These are phyloP conservation scores for Blastobotrys peoriensis DNA, from an alignment of 805 yeast genomes.

Conservation along the genomic window DNA sequence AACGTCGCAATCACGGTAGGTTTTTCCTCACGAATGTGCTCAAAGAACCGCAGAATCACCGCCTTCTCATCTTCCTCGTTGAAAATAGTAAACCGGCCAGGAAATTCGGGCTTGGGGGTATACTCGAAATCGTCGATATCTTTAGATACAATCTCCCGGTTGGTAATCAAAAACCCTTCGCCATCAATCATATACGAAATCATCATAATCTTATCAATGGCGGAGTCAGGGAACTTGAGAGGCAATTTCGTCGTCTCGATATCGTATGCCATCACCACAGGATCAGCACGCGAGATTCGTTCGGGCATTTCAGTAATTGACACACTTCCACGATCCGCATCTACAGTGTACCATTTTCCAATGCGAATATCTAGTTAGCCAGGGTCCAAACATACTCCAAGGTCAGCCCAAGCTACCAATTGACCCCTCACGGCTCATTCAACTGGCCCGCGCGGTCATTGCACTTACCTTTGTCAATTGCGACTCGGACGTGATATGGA, in stretches of 20 bases:
- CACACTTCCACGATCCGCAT: conserved; percentile 52
- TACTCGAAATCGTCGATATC: conserved; percentile 97
- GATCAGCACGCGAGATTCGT: conserved; percentile 92
- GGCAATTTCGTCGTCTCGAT: conserved; percentile 98
- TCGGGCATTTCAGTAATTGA: conserved; percentile 56
- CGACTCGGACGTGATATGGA: conserved; percentile 91
- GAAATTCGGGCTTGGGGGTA: conserved; percentile 94
- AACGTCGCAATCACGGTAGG: conserved; percentile 98
- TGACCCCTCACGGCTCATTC: too few species aligned
- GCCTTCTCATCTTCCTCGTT: conserved; percentile 84
- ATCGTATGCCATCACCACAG: conserved; percentile 93
- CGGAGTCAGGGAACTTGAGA: conserved; percentile 88
- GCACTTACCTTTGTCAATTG: conserved; percentile 66
- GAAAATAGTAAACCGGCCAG: conserved; percentile 82
- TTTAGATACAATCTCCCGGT: conserved; percentile 86
- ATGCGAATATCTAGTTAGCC: conserved; percentile 67
- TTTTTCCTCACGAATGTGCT: conserved; percentile 76
- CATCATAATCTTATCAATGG: conserved; percentile 94
- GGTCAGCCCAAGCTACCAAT: too few species aligned
- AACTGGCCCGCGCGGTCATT: too few species aligned
- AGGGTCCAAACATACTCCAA: too few species aligned
- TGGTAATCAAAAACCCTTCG: conserved; percentile 88
- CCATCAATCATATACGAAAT: conserved; percentile 99
- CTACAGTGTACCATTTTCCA: conserved; percentile 92
- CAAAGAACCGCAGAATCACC: conserved; percentile 70